These are phyloP conservation scores for Penicillium sp. DNA, from an alignment of 2,329 filamentous ascomycete genomes.

Conservation along the genomic window DNA sequence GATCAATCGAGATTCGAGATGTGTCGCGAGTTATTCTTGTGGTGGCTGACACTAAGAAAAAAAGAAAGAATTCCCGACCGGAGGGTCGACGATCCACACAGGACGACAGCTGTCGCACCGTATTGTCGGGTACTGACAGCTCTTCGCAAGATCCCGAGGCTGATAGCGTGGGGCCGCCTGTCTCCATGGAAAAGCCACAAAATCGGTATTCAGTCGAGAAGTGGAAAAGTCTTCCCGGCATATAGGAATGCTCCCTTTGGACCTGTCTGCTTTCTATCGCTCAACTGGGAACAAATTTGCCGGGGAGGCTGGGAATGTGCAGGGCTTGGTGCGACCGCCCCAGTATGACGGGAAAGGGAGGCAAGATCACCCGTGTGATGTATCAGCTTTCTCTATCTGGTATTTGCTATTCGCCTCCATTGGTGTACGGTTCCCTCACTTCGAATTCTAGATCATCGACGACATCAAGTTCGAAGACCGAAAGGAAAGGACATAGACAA, in stretches of 20 bases:
- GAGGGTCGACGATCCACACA: conserved; percentile 17
- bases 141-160: conserved; percentile 3
- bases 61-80: neutral
- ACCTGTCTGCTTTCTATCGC: neutral
- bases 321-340: neutral
- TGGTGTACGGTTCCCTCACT: neutral
- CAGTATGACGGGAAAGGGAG: conserved; percentile 1
- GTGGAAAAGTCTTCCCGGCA: conserved; percentile 6
- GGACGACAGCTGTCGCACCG: conserved; percentile 21
- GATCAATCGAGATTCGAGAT: conserved; percentile 6
- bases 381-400: conserved; percentile 1
- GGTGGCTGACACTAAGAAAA: conserved; percentile 1
- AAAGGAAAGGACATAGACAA: neutral
- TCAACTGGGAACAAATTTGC: conserved; percentile 5
- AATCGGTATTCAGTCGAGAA: neutral
- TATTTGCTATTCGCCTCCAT: neutral
- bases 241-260: conserved; percentile 1
- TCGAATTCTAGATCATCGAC: neutral
- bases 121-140: conserved; percentile 27
- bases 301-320: neutral
- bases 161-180: conserved; percentile 8
- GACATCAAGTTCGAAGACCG: neutral
- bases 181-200: neutral
- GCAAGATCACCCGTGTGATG: conserved; percentile 5
- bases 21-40: neutral